phyloP scores from a whole-genome alignment of 2,329 filamentous ascomycete species.

The Fusarium palustre region DNA sequence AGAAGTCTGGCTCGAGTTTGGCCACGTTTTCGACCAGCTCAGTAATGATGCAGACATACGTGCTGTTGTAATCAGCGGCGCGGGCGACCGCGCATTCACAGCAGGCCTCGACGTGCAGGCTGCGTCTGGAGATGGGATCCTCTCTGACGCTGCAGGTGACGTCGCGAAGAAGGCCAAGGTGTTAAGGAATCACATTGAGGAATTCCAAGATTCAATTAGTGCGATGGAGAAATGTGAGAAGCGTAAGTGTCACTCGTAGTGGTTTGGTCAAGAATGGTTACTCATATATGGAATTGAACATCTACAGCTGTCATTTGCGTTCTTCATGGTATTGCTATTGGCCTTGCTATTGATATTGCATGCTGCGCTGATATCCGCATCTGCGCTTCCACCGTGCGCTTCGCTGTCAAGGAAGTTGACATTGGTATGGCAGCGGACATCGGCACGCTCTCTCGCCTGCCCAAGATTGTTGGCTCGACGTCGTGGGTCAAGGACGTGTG shows the following conservation, averaged over 20 bases:
- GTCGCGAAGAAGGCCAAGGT: conserved; percentile 71
- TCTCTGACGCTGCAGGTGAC: conserved; percentile 61
- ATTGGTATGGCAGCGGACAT: conserved; percentile 85
- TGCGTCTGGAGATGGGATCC: conserved; percentile 65
- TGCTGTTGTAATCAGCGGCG: conserved; percentile 81
- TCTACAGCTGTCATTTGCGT: conserved; percentile 79
- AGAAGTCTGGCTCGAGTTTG: conserved; percentile 87
- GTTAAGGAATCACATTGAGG: conserved; percentile 75
- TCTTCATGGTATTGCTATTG: conserved; percentile 81
- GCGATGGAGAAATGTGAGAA: conserved; percentile 90
- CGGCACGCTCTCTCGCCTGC: conserved; percentile 78
- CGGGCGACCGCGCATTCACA: conserved; percentile 86
- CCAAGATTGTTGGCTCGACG: conserved; percentile 76
- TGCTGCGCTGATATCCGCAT: conserved; percentile 78
- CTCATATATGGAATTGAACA: conserved; percentile 29
- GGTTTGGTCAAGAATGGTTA: background rate
- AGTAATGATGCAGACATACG: conserved; percentile 79
- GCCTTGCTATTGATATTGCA: conserved; percentile 80
- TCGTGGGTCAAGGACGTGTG: conserved; percentile 86
- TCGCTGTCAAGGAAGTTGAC: conserved; percentile 85
- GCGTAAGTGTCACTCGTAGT: conserved; percentile 62
- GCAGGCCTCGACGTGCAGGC: conserved; percentile 85
- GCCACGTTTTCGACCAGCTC: conserved; percentile 76
- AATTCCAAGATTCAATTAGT: conserved; percentile 84
- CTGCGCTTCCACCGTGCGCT: conserved; percentile 67